Conservation (phyloP, 106 monocot species). For the Apostasia ramifera region DNA sequence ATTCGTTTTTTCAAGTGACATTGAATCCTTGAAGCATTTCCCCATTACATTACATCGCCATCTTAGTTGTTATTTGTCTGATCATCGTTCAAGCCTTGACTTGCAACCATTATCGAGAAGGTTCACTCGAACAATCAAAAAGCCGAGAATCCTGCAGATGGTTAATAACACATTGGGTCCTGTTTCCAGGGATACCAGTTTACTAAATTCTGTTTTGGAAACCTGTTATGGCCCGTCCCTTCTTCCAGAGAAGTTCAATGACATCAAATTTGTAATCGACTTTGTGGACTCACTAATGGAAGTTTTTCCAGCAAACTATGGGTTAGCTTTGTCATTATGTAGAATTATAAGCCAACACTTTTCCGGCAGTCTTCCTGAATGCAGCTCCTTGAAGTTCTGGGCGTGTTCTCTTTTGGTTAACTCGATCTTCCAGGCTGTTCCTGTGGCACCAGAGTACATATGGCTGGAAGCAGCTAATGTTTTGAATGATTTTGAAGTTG, state of each 20-base stretch:
- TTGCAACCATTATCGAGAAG: constrained; percentile 51
- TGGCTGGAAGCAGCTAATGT: constrained; percentile 53
- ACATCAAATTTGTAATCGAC: constrained; percentile 58
- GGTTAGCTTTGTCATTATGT: constrained; percentile 49
- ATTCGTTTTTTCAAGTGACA: constrained; percentile 17
- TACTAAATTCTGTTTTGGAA: constrained; percentile 73
- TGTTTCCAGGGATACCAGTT: constrained; percentile 31
- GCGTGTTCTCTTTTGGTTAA: constrained; percentile 55
- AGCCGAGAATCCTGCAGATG: constrained; percentile 45
- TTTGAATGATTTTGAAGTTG: constrained; percentile 19
- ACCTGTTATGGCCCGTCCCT: constrained; percentile 55
- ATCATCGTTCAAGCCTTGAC: constrained; percentile 23
- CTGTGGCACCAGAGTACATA: constrained; percentile 63
- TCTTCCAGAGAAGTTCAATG: constrained; percentile 36
- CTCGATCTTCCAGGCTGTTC: constrained; percentile 57
- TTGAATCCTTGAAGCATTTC: background rate
- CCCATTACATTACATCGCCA: constrained; percentile 8
- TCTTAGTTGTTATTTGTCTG: constrained; percentile 35
- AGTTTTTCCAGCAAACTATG: constrained; percentile 68
- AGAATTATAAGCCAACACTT: constrained; percentile 19
- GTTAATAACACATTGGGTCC: constrained; percentile 53
- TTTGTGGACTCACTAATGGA: constrained; percentile 63
- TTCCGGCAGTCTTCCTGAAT: constrained; percentile 11
- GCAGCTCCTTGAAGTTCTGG: constrained; percentile 49
- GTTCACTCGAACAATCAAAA: constrained; percentile 48